Percentiles rank a stretch among this genome's conserved stretches.
These are phyloP conservation scores for Kluyveromyces sp. DNA, from an alignment of 1,139 yeast genomes.

Conservation along the genomic window DNA sequence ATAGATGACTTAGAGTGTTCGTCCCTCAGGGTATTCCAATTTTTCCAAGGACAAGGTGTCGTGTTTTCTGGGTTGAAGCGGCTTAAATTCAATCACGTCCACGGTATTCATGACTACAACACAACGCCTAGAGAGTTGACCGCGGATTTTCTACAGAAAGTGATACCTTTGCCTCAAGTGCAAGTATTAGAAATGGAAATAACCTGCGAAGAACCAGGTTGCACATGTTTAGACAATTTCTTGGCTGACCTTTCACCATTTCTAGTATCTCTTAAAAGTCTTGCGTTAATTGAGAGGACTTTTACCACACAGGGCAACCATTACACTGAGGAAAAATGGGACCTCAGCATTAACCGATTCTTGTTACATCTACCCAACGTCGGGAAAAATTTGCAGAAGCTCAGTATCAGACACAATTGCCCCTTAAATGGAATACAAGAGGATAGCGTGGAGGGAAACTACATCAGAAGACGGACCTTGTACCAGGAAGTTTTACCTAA, in stretches of 20 bases:
- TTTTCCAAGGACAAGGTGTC: slow-evolving; percentile 21
- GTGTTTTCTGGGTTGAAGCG: slow-evolving; percentile 16
- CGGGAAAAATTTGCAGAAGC: slow-evolving; percentile 29
- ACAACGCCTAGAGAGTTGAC: slow-evolving; percentile 29
- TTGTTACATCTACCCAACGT: slow-evolving; percentile 35
- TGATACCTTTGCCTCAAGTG: slow-evolving; percentile 30
- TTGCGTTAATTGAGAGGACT: slow-evolving; percentile 44
- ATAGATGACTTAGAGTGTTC: slow-evolving; percentile 35
- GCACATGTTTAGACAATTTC: slow-evolving; percentile 42
- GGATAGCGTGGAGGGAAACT: slow-evolving; percentile 71
- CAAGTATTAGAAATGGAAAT: slow-evolving; percentile 36
- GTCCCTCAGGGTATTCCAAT: slow-evolving; percentile 31
- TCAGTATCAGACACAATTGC: slow-evolving; percentile 47
- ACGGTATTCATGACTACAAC: slow-evolving; percentile 36
- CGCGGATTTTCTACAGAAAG: slow-evolving; percentile 22
- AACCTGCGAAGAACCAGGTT: slow-evolving; percentile 41
- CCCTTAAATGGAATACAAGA: slow-evolving; percentile 41
- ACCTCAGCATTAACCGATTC: slow-evolving; percentile 42
- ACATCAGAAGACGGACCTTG: slow-evolving; percentile 47
- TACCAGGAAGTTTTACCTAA: slow-evolving; percentile 45
- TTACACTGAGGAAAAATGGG: slow-evolving; percentile 49
- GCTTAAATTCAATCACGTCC: slow-evolving; percentile 37
- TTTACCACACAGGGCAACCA: slow-evolving; percentile 38
- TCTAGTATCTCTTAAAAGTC: slow-evolving; percentile 30
- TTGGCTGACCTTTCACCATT: slow-evolving; percentile 31